Percentiles rank a stretch among this genome's conserved stretches.
These are phyloP conservation scores for Amanita inopinata DNA, from an alignment of 768 basidiomycete species.

Conservation along the genomic window DNA sequence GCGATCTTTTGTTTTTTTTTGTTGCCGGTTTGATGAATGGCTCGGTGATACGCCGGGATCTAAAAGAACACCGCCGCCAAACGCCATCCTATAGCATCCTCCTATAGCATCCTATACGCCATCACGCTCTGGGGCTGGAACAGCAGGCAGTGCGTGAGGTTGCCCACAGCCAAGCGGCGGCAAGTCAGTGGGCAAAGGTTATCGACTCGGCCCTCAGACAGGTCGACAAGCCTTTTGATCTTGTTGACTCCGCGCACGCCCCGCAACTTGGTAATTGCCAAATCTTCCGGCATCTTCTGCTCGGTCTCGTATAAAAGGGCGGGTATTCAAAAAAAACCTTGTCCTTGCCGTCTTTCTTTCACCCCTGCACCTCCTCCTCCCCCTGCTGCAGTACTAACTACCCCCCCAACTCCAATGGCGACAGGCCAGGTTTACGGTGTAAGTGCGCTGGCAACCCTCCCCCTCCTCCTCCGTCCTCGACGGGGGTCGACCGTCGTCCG, in stretches of 20 bases:
- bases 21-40: too few relatives aligned
- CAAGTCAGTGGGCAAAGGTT: neutral
- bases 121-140: neutral
- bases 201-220: too few relatives aligned
- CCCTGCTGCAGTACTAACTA: constrained; percentile 2
- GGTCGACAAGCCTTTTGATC: too few relatives aligned
- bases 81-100: too few relatives aligned
- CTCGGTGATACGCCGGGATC: too few relatives aligned
- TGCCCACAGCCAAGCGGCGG: too few relatives aligned
- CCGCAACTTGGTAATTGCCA: constrained; percentile 16
- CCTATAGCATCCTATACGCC: too few relatives aligned
- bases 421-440: constrained; percentile 21
- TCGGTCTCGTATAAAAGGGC: constrained; percentile 18
- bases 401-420: constrained; percentile 14
- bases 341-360: constrained; percentile 12
- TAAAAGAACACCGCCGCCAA: too few relatives aligned
- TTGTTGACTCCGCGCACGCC: constrained; percentile 7
- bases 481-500: too few relatives aligned
- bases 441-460: constrained; percentile 9
- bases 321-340: constrained; percentile 18
- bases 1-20: too few relatives aligned
- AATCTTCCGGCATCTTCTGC: constrained; percentile 18
- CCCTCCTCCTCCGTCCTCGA: too few relatives aligned
- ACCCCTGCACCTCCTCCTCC: constrained; percentile 12
- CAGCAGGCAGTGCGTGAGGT: neutral